A percentile compares a stretch with the other conserved stretches of the same genome.
phyloP scores from a whole-genome alignment of 352 stramenopile genomes.

The Halophytophthora batemanensis region DNA sequence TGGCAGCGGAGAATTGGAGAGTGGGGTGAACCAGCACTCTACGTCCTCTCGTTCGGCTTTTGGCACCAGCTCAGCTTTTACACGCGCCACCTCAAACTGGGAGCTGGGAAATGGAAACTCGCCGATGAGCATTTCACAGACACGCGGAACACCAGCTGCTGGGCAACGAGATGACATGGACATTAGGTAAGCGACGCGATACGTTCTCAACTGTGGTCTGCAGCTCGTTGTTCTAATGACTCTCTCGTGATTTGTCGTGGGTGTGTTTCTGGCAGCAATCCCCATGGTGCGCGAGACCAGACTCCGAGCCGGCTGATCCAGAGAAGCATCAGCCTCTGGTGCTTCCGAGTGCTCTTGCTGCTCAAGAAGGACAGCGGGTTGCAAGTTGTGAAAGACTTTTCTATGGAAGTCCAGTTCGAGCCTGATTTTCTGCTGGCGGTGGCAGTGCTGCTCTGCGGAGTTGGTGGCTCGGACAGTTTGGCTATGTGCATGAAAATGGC shows the following conservation, averaged over 20 bases:
- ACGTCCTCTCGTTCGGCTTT: constrained; percentile 8
- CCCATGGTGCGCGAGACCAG: constrained; percentile 24
- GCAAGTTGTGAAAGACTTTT: constrained; percentile 49
- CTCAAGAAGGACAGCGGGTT: constrained; percentile 77
- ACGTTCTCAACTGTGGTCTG: constrained; percentile 5
- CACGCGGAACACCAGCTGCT: constrained; percentile 9
- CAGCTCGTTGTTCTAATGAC: neutral
- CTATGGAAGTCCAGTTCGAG: constrained; percentile 40
- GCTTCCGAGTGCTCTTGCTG: constrained; percentile 64
- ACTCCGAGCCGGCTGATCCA: constrained; percentile 20
- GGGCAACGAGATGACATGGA: constrained; percentile 41
- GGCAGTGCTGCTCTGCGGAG: constrained; percentile 53
- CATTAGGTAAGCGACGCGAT: constrained; percentile 36
- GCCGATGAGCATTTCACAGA: constrained; percentile 4
- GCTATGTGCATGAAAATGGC: constrained; percentile 54
- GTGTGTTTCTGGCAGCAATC: constrained; percentile 19
- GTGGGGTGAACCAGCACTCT: neutral
- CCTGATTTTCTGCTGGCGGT: constrained; percentile 69
- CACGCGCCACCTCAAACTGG: constrained; percentile 16
- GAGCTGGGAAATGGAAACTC: constrained; percentile 20
- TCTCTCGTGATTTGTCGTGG: constrained; percentile 1
- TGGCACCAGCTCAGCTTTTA: constrained; percentile 12
- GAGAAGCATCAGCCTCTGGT: constrained; percentile 61
- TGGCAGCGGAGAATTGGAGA: constrained; percentile 1
- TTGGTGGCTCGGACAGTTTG: constrained; percentile 53